Conservation (phyloP, 2,329 filamentous ascomycete genomes). For the Monosporascus sp. region DNA sequence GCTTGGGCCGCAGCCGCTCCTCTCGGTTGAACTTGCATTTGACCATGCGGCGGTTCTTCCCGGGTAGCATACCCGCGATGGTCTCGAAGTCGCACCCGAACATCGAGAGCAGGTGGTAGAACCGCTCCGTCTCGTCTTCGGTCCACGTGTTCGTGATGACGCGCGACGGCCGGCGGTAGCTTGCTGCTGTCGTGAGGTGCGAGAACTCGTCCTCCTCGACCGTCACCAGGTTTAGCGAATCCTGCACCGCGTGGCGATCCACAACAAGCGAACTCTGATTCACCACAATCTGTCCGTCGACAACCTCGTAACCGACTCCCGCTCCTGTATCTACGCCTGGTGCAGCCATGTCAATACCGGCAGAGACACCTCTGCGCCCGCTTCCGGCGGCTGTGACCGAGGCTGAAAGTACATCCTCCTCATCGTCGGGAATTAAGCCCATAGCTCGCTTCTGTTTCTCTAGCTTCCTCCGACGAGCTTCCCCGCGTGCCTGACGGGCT, state of each 20-base stretch:
- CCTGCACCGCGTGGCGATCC: slow-evolving; percentile 58
- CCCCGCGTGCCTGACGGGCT: slow-evolving; percentile 40
- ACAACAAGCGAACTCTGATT: slow-evolving; percentile 63
- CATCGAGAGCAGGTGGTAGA: slow-evolving; percentile 69
- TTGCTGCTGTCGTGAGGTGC: slow-evolving; percentile 61
- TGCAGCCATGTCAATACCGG: slow-evolving; percentile 11
- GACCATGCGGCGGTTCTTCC: slow-evolving; percentile 65
- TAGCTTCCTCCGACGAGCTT: slow-evolving; percentile 33
- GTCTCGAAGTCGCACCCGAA: slow-evolving; percentile 82
- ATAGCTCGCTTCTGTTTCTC: slow-evolving; percentile 28
- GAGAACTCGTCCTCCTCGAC: slow-evolving; percentile 78
- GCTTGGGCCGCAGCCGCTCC: slow-evolving; percentile 59
- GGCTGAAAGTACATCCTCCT: slow-evolving; percentile 12
- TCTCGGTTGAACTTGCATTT: slow-evolving; percentile 81
- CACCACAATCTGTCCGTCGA: slow-evolving; percentile 68
- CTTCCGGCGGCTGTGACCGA: slow-evolving; percentile 14
- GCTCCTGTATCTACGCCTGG: slow-evolving; percentile 19
- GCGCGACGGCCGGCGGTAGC: slow-evolving; percentile 58
- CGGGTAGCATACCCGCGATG: slow-evolving; percentile 70
- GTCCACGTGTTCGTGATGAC: slow-evolving; percentile 62
- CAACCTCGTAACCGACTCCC: slow-evolving; percentile 42
- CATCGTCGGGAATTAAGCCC: slow-evolving; percentile 15
- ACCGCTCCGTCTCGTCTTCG: slow-evolving; percentile 64
- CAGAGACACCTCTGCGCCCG: slow-evolving; percentile 11
- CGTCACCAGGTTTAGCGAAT: slow-evolving; percentile 47